Base-by-base conservation (phyloP, 1,284 basidiomycete species). In the Violaceomyces palustris region DNA sequence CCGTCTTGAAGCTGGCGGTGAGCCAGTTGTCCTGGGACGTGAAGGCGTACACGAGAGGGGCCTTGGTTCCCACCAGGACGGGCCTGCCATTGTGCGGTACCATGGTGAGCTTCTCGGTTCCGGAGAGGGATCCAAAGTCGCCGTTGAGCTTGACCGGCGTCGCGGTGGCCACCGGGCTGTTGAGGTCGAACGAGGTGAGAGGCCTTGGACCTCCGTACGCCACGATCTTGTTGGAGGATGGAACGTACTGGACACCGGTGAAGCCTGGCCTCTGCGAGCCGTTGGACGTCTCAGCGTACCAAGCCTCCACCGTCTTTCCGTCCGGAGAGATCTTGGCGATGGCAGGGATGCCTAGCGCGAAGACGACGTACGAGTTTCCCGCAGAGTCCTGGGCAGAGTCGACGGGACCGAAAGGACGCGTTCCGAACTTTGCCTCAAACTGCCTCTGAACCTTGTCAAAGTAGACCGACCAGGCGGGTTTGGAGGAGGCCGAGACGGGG, bases 301-400 rank as follows among this genome's bases (percentile, higher is more conserved):
- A 69, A 1, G 67, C 39, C 1, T 33, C 39, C 15, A 68, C 42
- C 12, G 35, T 54, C 21, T 43, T 50, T 4, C 68, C 68, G 33
- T 64, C 58, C 0, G 55, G 37, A 10, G 52, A 60, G 18, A 71
- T 40, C 35, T 66, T 68, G 32, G 68, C 68, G 27, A 71, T 66
- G 2, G 68, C 68, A 2, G 68, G 67, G 19, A 60, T 58, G 23
- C 68, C 68, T 3, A 71, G 51, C 3, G 64, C 68, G 34, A 71
- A 71, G 14, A 62, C 60, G 18, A 71, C 61, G 49, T 71, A 71
- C 27, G 63, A 66, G 51, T 69, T 68, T 22, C 68, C 68, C 37
- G 60, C 50, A 12, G 22, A 39, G 45, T 69, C 68, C 45, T 69
- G 67, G 1, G 67, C 60, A 10, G 56, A 59, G n/a, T 50, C 67